Base-by-base conservation (phyloP, 257 asterid species). In the Nicotiana paniculata region DNA sequence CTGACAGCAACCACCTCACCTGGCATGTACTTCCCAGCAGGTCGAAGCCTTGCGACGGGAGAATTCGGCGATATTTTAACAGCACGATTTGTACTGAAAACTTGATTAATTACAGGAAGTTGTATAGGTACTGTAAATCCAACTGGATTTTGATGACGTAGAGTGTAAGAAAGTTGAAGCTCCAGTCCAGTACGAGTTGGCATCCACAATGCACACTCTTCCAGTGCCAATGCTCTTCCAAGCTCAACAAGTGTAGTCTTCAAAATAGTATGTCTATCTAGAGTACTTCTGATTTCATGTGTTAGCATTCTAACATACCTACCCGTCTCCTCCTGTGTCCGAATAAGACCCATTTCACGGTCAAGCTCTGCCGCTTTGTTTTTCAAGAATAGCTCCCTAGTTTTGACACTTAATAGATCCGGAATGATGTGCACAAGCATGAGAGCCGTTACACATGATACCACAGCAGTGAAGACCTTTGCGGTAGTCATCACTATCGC, bases 191-290 rank as follows among this genome's bases (percentile, higher is more conserved):
- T 89, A 63, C 95, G 91, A 0, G 99, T 93, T 11, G 99, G 99
- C 99, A 96, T 96, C 99, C 99, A 96, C 66, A 96, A 86, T 13
- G 99, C 97, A 65, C 99, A 95, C 84, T 95, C 98, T 90, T 94
- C 99, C 89, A 96, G 83, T 5, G 86, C 95, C 85, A 96, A 83
- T 3, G 97, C 95, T 86, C 97, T 90, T 78, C 99, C 99, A 58
- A 96, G 90, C 93, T 96, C 99, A 81, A 94, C 93, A 26, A 96
- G 97, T 21, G 98, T 96, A 65, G 99, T 91, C 85, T 92, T 96
- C 35, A 96, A 86, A 37, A 96, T 96, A 17, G 99, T 96, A 70
- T 96, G 99, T 83, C 99, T 86, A 83, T 96, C 99, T 59, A 96
- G 98, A 30, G 99, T 96, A 90, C 99, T 96, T 88, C 99, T 85